Base-by-base conservation (phyloP, 2,329 filamentous ascomycete species). In the Magnaporthales sp. region DNA sequence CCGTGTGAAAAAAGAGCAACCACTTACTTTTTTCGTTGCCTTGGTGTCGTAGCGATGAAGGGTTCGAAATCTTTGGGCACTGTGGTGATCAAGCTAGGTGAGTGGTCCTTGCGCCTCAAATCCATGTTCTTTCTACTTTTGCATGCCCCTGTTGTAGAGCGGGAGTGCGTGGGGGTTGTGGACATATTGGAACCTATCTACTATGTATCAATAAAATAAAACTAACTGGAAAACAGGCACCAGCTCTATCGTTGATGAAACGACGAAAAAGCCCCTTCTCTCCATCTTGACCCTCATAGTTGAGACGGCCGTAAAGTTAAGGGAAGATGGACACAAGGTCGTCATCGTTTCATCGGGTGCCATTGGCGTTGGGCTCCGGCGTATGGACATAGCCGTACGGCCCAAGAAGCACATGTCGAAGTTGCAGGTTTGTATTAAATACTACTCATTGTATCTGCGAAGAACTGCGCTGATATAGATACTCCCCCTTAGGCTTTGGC, bases 241-340 rank as follows among this genome's bases (percentile, higher is more conserved):
- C 62, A 97, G 93, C 78, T 98, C 95, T n/a, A 98, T 99, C 72
- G 93, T 99, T 70, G 92, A 98, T 79, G 95, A 99, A 77, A 91
- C 89, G 75, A 96, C 92, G 26, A 95, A 97, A 79, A 92, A 97
- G 75, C 95, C 95, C 3, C 86, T 97, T 46, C 85, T 99, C 54
- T 95, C 93, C 4, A 96, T 93, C 71, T 82, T 99, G 67, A 93
- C 91, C 68, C 83, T 94, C 68, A 97, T 99, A 70, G 95, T 98
- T 70, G 93, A 98, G 79, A 98, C 95, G 24, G 93, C 92, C 15
- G 90, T 94, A 66, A 91, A 89, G 74, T 83, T 99, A 60, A 89
- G 89, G 71, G 90, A 93, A 77, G 91, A 96, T 87, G 95, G 95
- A 64, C 93, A 99, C 77, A 88, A 89, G 72, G 95, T 99, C 65